Base-by-base conservation (phyloP, 805 yeast species). In the Maudiozyma barnettii region DNA sequence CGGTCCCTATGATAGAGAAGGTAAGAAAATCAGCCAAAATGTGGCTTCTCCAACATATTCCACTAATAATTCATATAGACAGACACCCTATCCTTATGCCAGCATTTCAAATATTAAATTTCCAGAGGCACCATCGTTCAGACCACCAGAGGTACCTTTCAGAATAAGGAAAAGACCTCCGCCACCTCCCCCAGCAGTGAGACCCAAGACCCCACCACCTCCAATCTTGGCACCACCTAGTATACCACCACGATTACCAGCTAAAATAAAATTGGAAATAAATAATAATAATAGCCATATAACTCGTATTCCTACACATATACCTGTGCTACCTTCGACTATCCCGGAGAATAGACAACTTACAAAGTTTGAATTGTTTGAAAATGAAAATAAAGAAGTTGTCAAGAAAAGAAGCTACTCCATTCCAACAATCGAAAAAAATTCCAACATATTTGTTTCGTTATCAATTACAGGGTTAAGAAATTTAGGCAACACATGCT, bases 401-500 rank as follows among this genome's bases (percentile, higher is more conserved):
- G 19, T 21, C n/a, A 41, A 10, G 3, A 30, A 10, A 16, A 45
- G 48, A 31, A 44, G 43, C n/a, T 54, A 46, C 44, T 44, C 56
- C n/a, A 60, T 70, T 5, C 74, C 73, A 18, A 66, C 71, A 0
- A 62, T 68, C 40, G 71, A 69, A 47, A 57, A 63, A 35, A 69
- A 66, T 50, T 47, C 62, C 1, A 59, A 69, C 41, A 58, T 63
- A 51, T 71, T 66, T 54, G 73, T 72, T 14, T 65, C 75, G 9
- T 60, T 71, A 44, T 69, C 77, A 1, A 70, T 80, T 14, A 79
- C 84, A 46, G 86, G 90, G 0, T 62, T 84, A 45, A 67, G 76
- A 50, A 84, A 84, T 57, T 68, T 76, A 64, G 88, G 89, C 0
- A 81, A 81, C 39, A 81, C 90, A 0, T 84, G 95, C 56, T 84